These are phyloP conservation scores for Funneliformis mosseae DNA, from an alignment of 192 early-diverging fungal species.

Conservation along the genomic window DNA sequence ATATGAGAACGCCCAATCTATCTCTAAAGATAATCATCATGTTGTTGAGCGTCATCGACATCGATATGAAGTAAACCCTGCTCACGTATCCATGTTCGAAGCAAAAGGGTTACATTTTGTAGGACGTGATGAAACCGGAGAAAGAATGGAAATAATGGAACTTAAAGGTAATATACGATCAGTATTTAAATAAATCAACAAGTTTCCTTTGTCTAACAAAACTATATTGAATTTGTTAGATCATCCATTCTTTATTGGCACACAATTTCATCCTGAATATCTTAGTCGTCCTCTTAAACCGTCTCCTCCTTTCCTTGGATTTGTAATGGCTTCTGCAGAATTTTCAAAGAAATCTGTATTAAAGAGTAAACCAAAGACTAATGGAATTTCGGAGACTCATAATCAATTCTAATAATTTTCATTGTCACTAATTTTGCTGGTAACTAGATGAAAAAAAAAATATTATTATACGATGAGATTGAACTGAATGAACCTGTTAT, in stretches of 20 bases:
- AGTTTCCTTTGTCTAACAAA: background rate
- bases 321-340: slow-evolving; percentile 84
- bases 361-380: background rate
- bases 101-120: slow-evolving; percentile 83
- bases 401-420: too few relatives aligned
- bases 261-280: slow-evolving; percentile 98
- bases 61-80: slow-evolving; percentile 97
- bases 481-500: too few relatives aligned
- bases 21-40: slow-evolving; percentile 53
- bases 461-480: too few relatives aligned
- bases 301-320: slow-evolving; percentile 89
- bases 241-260: slow-evolving; percentile 94
- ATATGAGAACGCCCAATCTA: background rate
- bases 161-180: slow-evolving; percentile 36
- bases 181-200: background rate
- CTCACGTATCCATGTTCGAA: slow-evolving; percentile 74
- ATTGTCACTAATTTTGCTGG: too few relatives aligned
- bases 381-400: background rate
- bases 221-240: slow-evolving; percentile 39
- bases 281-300: slow-evolving; percentile 92
- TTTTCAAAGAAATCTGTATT: background rate
- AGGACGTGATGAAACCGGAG: slow-evolving; percentile 90
- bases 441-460: too few relatives aligned
- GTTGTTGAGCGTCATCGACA: slow-evolving; percentile 91
- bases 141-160: slow-evolving; percentile 99